Conservation (phyloP, 2,329 filamentous ascomycete genomes). For the Thelonectria blattea region DNA sequence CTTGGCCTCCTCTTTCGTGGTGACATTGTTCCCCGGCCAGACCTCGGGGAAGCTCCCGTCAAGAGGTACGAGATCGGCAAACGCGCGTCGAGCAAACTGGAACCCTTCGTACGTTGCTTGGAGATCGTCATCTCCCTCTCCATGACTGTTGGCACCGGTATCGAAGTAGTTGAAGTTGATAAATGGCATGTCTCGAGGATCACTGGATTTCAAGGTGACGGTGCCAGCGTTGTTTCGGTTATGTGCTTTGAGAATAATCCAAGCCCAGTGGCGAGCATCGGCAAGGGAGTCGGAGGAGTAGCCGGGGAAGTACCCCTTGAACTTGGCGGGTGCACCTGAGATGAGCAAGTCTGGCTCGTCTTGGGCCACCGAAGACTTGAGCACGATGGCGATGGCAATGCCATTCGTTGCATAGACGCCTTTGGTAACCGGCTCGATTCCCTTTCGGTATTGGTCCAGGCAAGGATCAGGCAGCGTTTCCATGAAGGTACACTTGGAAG, state of each 20-base stretch:
- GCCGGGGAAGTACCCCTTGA: constrained; percentile 62
- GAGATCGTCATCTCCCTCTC: constrained; percentile 50
- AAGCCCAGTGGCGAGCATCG: constrained; percentile 49
- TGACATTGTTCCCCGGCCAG: constrained; percentile 46
- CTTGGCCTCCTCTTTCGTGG: constrained; percentile 50
- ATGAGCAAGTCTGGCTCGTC: constrained; percentile 60
- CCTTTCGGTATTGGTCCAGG: constrained; percentile 26
- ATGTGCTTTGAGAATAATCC: constrained; percentile 58
- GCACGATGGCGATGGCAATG: constrained; percentile 55
- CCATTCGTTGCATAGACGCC: constrained; percentile 54
- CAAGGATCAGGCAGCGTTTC: constrained; percentile 28
- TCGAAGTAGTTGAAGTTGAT: constrained; percentile 66
- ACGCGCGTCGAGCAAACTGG: constrained; percentile 51
- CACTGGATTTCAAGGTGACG: constrained; percentile 63
- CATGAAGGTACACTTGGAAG: constrained; percentile 31
- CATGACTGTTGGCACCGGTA: constrained; percentile 41
- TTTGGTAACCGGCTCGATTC: constrained; percentile 26
- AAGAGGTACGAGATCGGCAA: constrained; percentile 43
- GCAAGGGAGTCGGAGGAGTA: constrained; percentile 54
- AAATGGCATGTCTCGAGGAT: constrained; percentile 67
- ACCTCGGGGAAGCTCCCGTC: constrained; percentile 46
- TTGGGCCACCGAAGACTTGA: constrained; percentile 45
- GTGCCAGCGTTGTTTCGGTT: constrained; percentile 64
- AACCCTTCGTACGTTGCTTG: constrained; percentile 53
- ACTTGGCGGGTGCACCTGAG: constrained; percentile 60